phyloP scores from a whole-genome alignment of 2,329 filamentous ascomycete genomes.

The Sporothrix sp. region DNA sequence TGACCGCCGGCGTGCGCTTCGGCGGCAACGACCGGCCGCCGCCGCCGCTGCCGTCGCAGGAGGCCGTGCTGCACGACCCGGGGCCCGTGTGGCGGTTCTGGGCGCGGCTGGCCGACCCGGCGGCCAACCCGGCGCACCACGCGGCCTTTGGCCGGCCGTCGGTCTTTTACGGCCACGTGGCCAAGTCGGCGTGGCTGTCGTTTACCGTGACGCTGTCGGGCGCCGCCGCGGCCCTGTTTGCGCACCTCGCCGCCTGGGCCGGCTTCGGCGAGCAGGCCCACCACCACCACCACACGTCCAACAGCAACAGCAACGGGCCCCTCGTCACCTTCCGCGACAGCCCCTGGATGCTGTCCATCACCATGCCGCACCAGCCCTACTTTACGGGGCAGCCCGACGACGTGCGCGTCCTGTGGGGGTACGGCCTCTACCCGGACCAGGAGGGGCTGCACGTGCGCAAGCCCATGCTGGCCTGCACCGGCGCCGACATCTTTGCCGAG shows the following conservation, averaged over 20 bases:
- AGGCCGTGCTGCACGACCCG: slow-evolving; percentile 20
- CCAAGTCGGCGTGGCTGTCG: slow-evolving; percentile 27
- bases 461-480: slow-evolving; percentile 29
- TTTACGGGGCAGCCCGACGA: slow-evolving; percentile 26
- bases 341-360: slow-evolving; percentile 30
- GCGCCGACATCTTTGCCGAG: slow-evolving; percentile 28
- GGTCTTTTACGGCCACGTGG: slow-evolving; percentile 28
- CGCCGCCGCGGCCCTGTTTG: slow-evolving; percentile 23
- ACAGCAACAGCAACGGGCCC: slow-evolving; percentile 17
- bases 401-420: slow-evolving; percentile 29
- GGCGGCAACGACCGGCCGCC: slow-evolving; percentile 24
- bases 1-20: slow-evolving; percentile 24
- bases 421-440: slow-evolving; percentile 25
- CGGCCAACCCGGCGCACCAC: slow-evolving; percentile 15
- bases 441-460: slow-evolving; percentile 27
- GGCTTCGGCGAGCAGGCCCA: slow-evolving; percentile 14
- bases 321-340: slow-evolving; percentile 29
- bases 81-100: slow-evolving; percentile 31
- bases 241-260: slow-evolving; percentile 19
- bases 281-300: too few species aligned
- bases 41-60: slow-evolving; percentile 18
- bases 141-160: slow-evolving; percentile 29
- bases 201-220: slow-evolving; percentile 28
- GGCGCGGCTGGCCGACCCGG: slow-evolving; percentile 25
- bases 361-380: slow-evolving; percentile 29